Base-by-base conservation (phyloP, 2,329 filamentous ascomycete genomes). In the Rhytidhysteron rufulum region DNA sequence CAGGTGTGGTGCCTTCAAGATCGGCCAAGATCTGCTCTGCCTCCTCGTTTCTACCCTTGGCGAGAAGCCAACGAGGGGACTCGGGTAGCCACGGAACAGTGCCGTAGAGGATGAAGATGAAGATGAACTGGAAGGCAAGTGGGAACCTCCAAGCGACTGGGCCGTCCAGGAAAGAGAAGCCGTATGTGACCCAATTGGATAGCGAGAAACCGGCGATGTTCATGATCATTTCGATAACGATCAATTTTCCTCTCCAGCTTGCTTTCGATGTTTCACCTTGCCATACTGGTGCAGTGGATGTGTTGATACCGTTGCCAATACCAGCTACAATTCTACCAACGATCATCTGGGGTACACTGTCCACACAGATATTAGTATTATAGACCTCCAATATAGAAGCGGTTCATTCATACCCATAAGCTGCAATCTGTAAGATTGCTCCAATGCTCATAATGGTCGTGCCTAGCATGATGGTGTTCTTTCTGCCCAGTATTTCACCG, bases 161-260 rank as follows among this genome's bases (percentile, higher is more conserved):
- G 4, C 70, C 69, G 4, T 50, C 53, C 1, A 61, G 54, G 44
- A 68, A 78, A 16, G 67, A 71, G 40, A 77, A 68, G 2, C 73
- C 73, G 41, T 69, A 77, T 6, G 68, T 77, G 9, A 78, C 64
- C 72, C 74, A 78, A 32, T 77, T 75, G 4, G 66, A 69, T 2
- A 78, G 34, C 1, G 58, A 67, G 43, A 75, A 76, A 2, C 74
- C 75, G 15, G 63, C 66, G 31, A 77, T 71, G 40, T 74, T 74
- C 51, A 76, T 62, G 33, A 72, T 72, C 57, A 77, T 67, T 36
- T 74, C 69, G 18, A 74, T 63, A 25, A 73, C 61, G 5, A 74
- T 67, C 10, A 73, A 53, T 34, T 70, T 71, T 13, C 71, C 70
- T 44, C 71, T 48, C 56, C 55, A 62, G 27, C 53, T 61, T 8